These are phyloP conservation scores for Leishmania mexicana DNA, from an alignment of 208 protist species.

Conservation along the genomic window DNA sequence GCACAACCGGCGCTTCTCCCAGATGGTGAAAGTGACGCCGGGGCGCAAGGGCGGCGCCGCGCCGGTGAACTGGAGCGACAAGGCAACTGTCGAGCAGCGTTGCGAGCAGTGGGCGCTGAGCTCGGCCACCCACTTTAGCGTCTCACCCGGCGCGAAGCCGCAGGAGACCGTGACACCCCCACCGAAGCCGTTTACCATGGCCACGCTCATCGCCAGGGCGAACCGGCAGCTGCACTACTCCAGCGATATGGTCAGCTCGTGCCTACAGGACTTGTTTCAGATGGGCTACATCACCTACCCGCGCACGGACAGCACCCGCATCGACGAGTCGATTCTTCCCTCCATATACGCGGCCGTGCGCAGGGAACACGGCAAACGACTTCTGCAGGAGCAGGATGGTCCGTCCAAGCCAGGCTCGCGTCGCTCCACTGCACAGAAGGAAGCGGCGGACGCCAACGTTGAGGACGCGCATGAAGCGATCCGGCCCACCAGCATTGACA, in stretches of 20 bases:
- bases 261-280: conserved; percentile 90
- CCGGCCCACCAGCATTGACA: conserved; percentile 84
- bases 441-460: conserved; percentile 55
- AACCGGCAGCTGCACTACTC: conserved; percentile 85
- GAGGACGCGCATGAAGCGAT: conserved; percentile 94
- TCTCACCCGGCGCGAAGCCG: conserved; percentile 32
- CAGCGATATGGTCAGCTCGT: conserved; percentile 76
- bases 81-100: conserved; percentile 27
- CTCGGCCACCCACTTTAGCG: conserved; percentile 26
- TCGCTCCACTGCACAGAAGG: conserved; percentile 39
- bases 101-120: conserved; percentile 41
- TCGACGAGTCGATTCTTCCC: conserved; percentile 94
- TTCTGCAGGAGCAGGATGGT: conserved; percentile 90
- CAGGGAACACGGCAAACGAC: conserved; percentile 96
- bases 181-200: conserved; percentile 90
- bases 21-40: conserved; percentile 55
- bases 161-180: conserved; percentile 43
- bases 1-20: conserved; percentile 47
- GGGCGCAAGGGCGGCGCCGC: conserved; percentile 16
- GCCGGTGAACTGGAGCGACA: conserved; percentile 42
- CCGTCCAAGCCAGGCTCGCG: not conserved
- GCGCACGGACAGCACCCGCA: conserved; percentile 87
- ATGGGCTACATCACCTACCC: conserved; percentile 92
- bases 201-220: conserved; percentile 82
- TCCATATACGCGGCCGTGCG: conserved; percentile 99